Evolutionary conservation across 345 rosid genomes (phyloP).

Genomic region (Corchorus capsularis): DNA sequence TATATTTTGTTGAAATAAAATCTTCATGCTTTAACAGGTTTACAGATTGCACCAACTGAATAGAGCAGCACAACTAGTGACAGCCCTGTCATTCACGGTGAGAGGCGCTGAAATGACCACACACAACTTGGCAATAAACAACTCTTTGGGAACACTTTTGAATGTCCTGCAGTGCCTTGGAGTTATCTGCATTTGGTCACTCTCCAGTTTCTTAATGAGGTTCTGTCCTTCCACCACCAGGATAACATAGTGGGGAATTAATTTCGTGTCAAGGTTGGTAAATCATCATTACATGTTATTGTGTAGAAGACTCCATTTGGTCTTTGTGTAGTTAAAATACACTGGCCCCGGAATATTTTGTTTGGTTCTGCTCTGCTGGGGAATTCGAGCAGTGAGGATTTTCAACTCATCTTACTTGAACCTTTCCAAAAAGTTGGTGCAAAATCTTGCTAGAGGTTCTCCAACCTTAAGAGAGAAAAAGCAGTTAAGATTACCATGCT

Average conservation of each 20-base stretch:
- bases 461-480: conserved; percentile 12
- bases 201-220: conserved; percentile 90
- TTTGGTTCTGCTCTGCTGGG: conserved; percentile 13
- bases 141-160: conserved; percentile 75
- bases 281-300: conserved; percentile 7
- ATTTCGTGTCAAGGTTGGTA: conserved; percentile 18
- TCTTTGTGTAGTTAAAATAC: conserved; percentile 14
- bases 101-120: conserved; percentile 87
- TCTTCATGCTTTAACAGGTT: conserved; percentile 49
- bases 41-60: conserved; percentile 96
- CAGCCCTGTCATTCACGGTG: conserved; percentile 87
- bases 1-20: background rate
- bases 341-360: background rate
- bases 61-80: conserved; percentile 93
- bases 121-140: conserved; percentile 86
- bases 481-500: background rate
- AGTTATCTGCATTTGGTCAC: conserved; percentile 91
- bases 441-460: conserved; percentile 23
- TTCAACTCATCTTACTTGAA: conserved; percentile 19
- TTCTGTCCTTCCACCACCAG: conserved; percentile 46
- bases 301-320: conserved; percentile 12
- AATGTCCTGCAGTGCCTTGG: conserved; percentile 91
- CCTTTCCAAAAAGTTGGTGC: conserved; percentile 18
- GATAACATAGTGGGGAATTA: conserved; percentile 28
- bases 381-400: conserved; percentile 1